phyloP scores from a whole-genome alignment of 495 filamentous ascomycete species.

The Aspergillus conjunctus region DNA sequence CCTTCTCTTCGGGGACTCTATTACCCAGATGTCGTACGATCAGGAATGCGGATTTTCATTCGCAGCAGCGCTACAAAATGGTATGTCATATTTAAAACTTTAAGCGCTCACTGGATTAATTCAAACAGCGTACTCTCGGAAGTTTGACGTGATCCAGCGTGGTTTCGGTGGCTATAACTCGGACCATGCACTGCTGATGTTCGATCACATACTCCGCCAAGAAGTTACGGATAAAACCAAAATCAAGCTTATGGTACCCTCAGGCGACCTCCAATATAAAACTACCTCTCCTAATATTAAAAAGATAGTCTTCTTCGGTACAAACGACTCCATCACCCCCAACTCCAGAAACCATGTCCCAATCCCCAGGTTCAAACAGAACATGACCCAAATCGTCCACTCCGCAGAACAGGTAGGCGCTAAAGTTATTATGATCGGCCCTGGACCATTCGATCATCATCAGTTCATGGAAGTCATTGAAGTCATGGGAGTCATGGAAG shows the following conservation, averaged over 20 bases:
- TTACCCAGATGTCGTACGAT: not conserved
- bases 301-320: conserved; percentile 2
- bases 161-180: not conserved
- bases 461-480: not conserved
- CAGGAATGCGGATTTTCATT: conserved; percentile 4
- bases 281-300: not conserved
- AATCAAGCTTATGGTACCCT: conserved; percentile 2
- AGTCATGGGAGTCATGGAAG: not conserved
- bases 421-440: conserved; percentile 1
- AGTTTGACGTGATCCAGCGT: conserved; percentile 1
- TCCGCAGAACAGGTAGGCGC: not conserved
- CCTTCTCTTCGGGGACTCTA: conserved; percentile 4
- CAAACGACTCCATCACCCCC: conserved; percentile 5
- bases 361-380: not conserved
- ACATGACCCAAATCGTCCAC: not conserved
- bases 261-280: not conserved
- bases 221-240: not conserved
- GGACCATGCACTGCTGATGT: not conserved
- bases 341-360: not conserved
- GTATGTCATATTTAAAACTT: not conserved
- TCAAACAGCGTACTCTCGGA: not conserved
- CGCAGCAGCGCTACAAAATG: not conserved
- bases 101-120: not conserved
- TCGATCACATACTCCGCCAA: not conserved
- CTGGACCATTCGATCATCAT: not conserved